Conservation (phyloP, 352 stramenopile species). For the Phytophthora litchii region DNA sequence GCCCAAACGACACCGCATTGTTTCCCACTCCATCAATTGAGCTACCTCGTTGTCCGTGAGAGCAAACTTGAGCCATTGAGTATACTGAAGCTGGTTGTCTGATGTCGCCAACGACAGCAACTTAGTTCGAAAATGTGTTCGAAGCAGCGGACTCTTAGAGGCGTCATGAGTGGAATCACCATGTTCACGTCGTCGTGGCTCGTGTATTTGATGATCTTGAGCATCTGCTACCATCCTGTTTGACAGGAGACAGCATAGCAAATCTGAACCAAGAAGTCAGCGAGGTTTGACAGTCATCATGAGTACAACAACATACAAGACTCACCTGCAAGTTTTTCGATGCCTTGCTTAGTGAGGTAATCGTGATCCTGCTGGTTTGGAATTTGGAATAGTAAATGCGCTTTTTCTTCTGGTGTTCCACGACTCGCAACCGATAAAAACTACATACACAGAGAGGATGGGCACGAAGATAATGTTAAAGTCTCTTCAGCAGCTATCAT, state of each 20-base stretch:
- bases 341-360: constrained; percentile 41
- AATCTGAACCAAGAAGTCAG: constrained; percentile 34
- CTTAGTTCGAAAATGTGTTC: constrained; percentile 51
- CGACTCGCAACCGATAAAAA: constrained; percentile 50
- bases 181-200: constrained; percentile 4
- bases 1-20: constrained; percentile 6
- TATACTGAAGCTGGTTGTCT: constrained; percentile 36
- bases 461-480: constrained; percentile 4
- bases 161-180: constrained; percentile 26
- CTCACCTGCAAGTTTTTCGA: constrained; percentile 57
- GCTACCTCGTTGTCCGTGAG: constrained; percentile 39
- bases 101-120: constrained; percentile 37
- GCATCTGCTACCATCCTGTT: constrained; percentile 43
- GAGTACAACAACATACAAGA: constrained; percentile 1
- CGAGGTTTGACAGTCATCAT: neutral
- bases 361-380: constrained; percentile 33
- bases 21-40: constrained; percentile 46
- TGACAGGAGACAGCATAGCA: constrained; percentile 54
- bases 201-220: constrained; percentile 15
- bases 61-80: constrained; percentile 44
- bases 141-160: constrained; percentile 54
- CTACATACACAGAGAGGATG: constrained; percentile 14
- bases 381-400: constrained; percentile 58
- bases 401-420: constrained; percentile 55
- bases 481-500: neutral